These are phyloP conservation scores for Fraxinus pennsylvanica DNA, from an alignment of 257 asterid species.

Conservation along the genomic window DNA sequence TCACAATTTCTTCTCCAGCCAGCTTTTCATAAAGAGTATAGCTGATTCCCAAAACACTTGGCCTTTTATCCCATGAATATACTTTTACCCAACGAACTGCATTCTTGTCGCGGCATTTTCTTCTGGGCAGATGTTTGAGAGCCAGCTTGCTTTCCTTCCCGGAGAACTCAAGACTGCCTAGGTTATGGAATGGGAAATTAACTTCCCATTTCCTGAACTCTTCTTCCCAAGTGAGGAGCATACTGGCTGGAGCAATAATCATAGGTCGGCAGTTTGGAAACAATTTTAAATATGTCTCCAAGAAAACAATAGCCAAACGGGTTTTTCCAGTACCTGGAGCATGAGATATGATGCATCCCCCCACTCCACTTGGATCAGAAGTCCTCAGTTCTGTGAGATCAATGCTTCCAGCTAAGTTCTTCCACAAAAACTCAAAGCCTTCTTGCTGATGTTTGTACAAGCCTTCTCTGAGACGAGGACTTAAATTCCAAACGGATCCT, in stretches of 20 bases:
- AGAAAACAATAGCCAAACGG: conserved; percentile 51
- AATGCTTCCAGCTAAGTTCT: conserved; percentile 57
- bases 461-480: conserved; percentile 35
- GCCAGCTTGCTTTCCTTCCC: conserved; percentile 22
- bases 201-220: conserved; percentile 63
- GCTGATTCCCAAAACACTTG: conserved; percentile 54
- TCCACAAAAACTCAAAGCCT: conserved; percentile 71
- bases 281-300: conserved; percentile 46
- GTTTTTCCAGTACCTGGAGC: conserved; percentile 84
- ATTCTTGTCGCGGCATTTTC: conserved; percentile 17
- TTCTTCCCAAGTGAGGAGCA: conserved; percentile 73
- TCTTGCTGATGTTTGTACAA: conserved; percentile 67
- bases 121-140: not conserved
- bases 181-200: conserved; percentile 52
- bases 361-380: conserved; percentile 32
- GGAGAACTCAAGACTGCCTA: conserved; percentile 34
- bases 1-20: conserved; percentile 29
- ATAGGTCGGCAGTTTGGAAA: conserved; percentile 52
- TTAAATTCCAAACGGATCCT: conserved; percentile 59
- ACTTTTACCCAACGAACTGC: conserved; percentile 41
- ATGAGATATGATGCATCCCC: conserved; percentile 82
- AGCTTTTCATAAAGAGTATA: conserved; percentile 51
- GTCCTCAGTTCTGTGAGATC: conserved; percentile 38
- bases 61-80: conserved; percentile 37
- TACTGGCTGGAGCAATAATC: conserved; percentile 60